Conservation (phyloP, 2,329 filamentous ascomycete species). For the Myriangium duriaei region DNA sequence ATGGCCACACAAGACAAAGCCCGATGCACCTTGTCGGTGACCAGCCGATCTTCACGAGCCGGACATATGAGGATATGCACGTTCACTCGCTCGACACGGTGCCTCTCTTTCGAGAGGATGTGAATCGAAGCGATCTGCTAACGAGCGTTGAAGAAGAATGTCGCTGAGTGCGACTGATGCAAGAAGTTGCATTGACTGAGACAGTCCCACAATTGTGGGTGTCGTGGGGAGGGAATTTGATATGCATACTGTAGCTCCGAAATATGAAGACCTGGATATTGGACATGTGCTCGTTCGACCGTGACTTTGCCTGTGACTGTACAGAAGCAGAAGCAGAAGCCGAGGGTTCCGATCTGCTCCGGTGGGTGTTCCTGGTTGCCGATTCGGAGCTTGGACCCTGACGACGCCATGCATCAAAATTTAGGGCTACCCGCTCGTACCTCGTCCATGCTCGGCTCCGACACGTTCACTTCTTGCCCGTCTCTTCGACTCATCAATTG, state of each 20-base stretch:
- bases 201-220: constrained; percentile 4
- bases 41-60: constrained; percentile 23
- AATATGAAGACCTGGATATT: not conserved
- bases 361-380: too few relatives aligned
- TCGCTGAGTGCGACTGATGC: constrained; percentile 12
- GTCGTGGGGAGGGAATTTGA: constrained; percentile 3
- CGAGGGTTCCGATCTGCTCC: constrained; percentile 8
- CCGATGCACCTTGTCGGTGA: constrained; percentile 18
- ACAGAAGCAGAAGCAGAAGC: too few relatives aligned
- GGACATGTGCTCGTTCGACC: too few relatives aligned
- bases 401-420: constrained; percentile 4
- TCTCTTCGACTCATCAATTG: not conserved
- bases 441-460: too few relatives aligned
- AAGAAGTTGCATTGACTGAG: constrained; percentile 6
- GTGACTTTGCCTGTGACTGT: too few relatives aligned
- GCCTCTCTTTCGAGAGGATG: constrained; percentile 8
- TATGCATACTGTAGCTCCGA: constrained; percentile 4
- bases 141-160: constrained; percentile 17
- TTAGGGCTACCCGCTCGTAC: not conserved
- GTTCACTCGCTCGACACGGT: constrained; percentile 12
- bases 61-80: constrained; percentile 15
- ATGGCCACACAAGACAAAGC: constrained; percentile 12
- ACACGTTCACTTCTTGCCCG: too few relatives aligned
- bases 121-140: constrained; percentile 14
- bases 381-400: constrained; percentile 1